These are phyloP conservation scores for Ceratobasidium sp. DNA, from an alignment of 1,284 basidiomycete species.

Conservation along the genomic window DNA sequence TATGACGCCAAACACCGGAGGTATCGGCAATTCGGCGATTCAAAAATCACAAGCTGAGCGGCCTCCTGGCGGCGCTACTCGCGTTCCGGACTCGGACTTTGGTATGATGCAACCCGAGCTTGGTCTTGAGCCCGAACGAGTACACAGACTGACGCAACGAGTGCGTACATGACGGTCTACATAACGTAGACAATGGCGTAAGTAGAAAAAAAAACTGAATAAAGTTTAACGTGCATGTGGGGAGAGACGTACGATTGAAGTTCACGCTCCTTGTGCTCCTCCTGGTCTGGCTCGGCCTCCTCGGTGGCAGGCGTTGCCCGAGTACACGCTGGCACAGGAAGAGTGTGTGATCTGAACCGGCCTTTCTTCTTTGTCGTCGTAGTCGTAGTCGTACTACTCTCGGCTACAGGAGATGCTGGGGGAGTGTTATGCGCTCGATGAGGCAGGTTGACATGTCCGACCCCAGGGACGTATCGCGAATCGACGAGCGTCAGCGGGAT, in stretches of 20 bases:
- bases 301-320: constrained; percentile 2
- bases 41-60: constrained; percentile 19
- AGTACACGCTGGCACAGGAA: constrained; percentile 12
- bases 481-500: constrained; percentile 37
- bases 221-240: background rate
- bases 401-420: background rate
- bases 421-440: background rate
- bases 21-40: no score
- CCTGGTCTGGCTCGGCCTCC: background rate
- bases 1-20: no score
- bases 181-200: background rate
- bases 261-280: background rate
- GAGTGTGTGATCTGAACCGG: constrained; percentile 26
- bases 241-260: constrained; percentile 40
- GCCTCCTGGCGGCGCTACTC: constrained; percentile 23
- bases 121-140: constrained; percentile 35
- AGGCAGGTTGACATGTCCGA: constrained; percentile 19
- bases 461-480: constrained; percentile 40
- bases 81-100: constrained; percentile 20
- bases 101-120: constrained; percentile 29
- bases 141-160: constrained; percentile 37
- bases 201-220: background rate
- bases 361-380: background rate
- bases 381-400: background rate
- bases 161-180: constrained; percentile 19